A percentile compares a stretch with the other conserved stretches of the same genome.
Evolutionary conservation across 2,329 filamentous ascomycete species (phyloP).

Genomic region (Penicillium palitans): DNA sequence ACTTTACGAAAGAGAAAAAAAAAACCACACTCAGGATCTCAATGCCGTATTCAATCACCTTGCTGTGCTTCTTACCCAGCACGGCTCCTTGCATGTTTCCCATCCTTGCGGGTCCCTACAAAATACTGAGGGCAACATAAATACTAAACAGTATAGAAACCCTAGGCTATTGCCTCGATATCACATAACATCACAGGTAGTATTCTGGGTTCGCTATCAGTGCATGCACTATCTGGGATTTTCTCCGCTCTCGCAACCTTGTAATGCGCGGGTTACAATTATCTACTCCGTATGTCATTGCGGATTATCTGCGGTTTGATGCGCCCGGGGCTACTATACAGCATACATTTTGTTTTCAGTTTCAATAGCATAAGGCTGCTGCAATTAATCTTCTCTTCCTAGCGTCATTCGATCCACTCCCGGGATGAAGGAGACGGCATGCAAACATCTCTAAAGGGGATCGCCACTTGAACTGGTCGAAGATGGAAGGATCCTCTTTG

Average conservation of each 20-base stretch:
- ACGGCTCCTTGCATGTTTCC: constrained; percentile 30
- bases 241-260: background rate
- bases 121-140: background rate
- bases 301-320: background rate
- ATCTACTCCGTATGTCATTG: background rate
- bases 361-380: constrained; percentile 3
- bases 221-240: background rate
- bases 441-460: constrained; percentile 1
- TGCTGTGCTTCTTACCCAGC: constrained; percentile 15
- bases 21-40: background rate
- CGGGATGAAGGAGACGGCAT: constrained; percentile 3
- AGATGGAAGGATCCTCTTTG: background rate
- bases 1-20: background rate
- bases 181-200: background rate
- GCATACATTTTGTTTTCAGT: background rate
- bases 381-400: constrained; percentile 8
- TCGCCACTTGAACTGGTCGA: background rate
- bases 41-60: constrained; percentile 10
- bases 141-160: background rate
- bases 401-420: constrained; percentile 7
- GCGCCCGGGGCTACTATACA: background rate
- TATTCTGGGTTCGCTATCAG: background rate
- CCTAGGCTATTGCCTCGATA: background rate
- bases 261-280: background rate
- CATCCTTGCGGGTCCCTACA: constrained; percentile 25